phyloP scores from a whole-genome alignment of 495 filamentous ascomycete genomes.

The Xylaria acuta region DNA sequence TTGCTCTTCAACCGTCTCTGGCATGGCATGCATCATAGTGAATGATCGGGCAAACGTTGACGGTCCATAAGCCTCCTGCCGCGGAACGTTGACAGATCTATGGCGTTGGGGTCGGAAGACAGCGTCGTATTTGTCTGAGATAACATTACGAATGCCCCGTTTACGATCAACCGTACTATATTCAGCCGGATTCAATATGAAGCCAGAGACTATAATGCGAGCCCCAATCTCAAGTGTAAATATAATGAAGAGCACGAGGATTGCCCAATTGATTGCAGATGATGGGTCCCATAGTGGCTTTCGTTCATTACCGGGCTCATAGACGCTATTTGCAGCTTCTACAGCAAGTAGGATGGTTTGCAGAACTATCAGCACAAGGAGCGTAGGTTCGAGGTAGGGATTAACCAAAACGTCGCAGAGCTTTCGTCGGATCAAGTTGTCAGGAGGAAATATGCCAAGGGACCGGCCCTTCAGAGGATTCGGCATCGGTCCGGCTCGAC shows the following conservation, averaged over 20 bases:
- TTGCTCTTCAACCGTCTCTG: constrained; percentile 75
- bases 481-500: constrained; percentile 53
- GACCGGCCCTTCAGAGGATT: constrained; percentile 90
- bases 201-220: constrained; percentile 87
- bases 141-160: constrained; percentile 72
- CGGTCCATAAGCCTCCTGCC: constrained; percentile 54
- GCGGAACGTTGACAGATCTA: constrained; percentile 60
- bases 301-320: constrained; percentile 55
- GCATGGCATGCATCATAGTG: constrained; percentile 70
- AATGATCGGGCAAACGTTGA: constrained; percentile 83
- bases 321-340: constrained; percentile 75
- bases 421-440: constrained; percentile 73
- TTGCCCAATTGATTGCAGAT: constrained; percentile 74
- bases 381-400: constrained; percentile 83
- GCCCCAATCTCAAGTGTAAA: constrained; percentile 87
- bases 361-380: constrained; percentile 84
- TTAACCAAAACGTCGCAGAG: constrained; percentile 91
- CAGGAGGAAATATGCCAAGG: constrained; percentile 81
- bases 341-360: constrained; percentile 88
- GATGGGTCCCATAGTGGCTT: constrained; percentile 66
- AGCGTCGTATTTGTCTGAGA: constrained; percentile 73
- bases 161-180: constrained; percentile 81
- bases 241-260: constrained; percentile 84
- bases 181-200: constrained; percentile 84
- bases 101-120: constrained; percentile 83